A percentile compares a stretch with the other conserved stretches of the same genome.
Conservation (phyloP, 768 basidiomycete genomes). For the Austroboletus festivus region DNA sequence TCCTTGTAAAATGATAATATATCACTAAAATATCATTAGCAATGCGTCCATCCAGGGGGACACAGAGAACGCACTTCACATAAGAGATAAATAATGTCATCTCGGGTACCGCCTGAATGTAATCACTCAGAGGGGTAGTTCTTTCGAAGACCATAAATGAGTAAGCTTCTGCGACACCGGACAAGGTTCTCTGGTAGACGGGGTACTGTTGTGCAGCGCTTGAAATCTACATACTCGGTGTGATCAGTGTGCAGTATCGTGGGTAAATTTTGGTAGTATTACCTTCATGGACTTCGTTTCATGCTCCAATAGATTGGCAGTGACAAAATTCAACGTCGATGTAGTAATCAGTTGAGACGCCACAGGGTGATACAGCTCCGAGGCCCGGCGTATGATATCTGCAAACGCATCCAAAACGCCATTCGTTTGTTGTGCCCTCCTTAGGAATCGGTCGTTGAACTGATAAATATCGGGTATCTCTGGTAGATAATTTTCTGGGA, state of each 20-base stretch:
- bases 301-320: constrained; percentile 32
- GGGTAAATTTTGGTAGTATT: background rate
- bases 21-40: constrained; percentile 28
- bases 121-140: constrained; percentile 30
- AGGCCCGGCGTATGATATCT: constrained; percentile 28
- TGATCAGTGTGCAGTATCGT: background rate
- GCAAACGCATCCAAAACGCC: constrained; percentile 34
- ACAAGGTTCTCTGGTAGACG: constrained; percentile 24
- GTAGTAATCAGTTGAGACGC: constrained; percentile 36
- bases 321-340: constrained; percentile 35
- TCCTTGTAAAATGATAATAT: constrained; percentile 43
- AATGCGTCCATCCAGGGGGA: background rate
- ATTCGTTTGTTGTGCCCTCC: constrained; percentile 27
- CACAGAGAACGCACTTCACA: constrained; percentile 32
- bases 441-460: constrained; percentile 36
- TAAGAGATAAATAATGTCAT: constrained; percentile 33
- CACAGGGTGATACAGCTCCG: constrained; percentile 27
- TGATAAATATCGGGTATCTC: constrained; percentile 22
- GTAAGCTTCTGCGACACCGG: constrained; percentile 37
- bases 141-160: constrained; percentile 35
- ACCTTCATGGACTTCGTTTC: constrained; percentile 31
- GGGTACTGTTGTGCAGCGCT: constrained; percentile 25
- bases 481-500: constrained; percentile 20
- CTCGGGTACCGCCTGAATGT: constrained; percentile 39
- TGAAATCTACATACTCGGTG: constrained; percentile 11